phyloP scores from a whole-genome alignment of 352 stramenopile genomes.

The Phytophthora melonis region DNA sequence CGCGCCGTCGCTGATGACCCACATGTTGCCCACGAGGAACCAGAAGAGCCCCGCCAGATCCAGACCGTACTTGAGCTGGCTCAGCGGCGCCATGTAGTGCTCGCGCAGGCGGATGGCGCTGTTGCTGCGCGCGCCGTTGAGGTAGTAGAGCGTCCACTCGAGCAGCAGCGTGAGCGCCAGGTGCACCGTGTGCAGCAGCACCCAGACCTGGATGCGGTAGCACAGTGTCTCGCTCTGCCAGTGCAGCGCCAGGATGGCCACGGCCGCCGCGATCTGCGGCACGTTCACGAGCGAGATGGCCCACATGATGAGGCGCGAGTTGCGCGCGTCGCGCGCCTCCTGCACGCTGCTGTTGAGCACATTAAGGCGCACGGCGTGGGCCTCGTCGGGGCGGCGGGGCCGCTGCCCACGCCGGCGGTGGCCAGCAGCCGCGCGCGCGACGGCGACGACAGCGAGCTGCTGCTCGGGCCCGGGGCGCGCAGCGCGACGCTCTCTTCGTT shows the following conservation, averaged over 20 bases:
- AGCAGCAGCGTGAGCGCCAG: slow-evolving; percentile 71
- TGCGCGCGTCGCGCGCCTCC: slow-evolving; percentile 81
- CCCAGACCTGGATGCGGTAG: slow-evolving; percentile 88
- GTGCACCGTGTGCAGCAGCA: slow-evolving; percentile 80
- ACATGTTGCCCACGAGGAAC: slow-evolving; percentile 92
- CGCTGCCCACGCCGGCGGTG: slow-evolving; percentile 34
- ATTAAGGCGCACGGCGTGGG: slow-evolving; percentile 83
- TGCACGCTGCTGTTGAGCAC: slow-evolving; percentile 88
- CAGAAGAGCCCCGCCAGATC: slow-evolving; percentile 84
- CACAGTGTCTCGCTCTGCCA: slow-evolving; percentile 78
- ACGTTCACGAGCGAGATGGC: slow-evolving; percentile 81
- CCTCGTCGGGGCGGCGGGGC: slow-evolving; percentile 61
- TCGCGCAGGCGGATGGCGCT: slow-evolving; percentile 68
- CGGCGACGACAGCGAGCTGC: slow-evolving; percentile 32
- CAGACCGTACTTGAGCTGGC: slow-evolving; percentile 84
- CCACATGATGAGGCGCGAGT: slow-evolving; percentile 84
- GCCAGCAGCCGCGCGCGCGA: slow-evolving; percentile 40
- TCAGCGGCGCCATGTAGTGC: slow-evolving; percentile 72
- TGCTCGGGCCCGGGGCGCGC: slow-evolving; percentile 27
- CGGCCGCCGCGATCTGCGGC: slow-evolving; percentile 72
- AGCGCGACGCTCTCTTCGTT: slow-evolving; percentile 43
- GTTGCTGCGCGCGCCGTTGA: slow-evolving; percentile 68
- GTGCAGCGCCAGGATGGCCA: slow-evolving; percentile 68
- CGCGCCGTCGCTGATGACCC: slow-evolving; percentile 87
- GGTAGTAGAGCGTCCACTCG: slow-evolving; percentile 83